Evolutionary conservation across 2,329 filamentous ascomycete species (phyloP).

Genomic region (Orbilia blumenaviensis): DNA sequence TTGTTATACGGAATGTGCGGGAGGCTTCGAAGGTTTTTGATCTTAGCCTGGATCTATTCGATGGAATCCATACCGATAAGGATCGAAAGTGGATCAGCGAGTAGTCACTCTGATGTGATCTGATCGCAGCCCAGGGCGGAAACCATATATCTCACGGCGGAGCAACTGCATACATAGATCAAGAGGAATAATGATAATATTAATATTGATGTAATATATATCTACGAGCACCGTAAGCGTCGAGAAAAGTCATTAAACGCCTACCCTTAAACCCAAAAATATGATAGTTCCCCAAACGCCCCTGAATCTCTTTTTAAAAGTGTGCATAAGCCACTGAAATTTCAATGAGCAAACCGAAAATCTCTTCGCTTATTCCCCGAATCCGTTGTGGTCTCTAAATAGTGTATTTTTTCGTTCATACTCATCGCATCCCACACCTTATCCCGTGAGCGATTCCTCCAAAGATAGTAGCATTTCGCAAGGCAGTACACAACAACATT

Average conservation of each 20-base stretch:
- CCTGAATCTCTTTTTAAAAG: neutral
- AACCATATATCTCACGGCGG: too few relatives aligned
- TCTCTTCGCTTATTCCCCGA: conserved; percentile 64
- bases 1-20: conserved; percentile 29
- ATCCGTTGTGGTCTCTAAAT: conserved; percentile 63
- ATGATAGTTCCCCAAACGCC: neutral
- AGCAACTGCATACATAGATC: too few relatives aligned
- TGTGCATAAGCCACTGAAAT: too few relatives aligned
- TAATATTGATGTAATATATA: neutral
- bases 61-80: neutral
- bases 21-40: neutral
- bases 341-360: conserved; percentile 62
- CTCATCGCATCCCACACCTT: conserved; percentile 65
- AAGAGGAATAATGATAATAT: neutral
- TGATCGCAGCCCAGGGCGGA: too few relatives aligned
- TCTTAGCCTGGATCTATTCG: neutral
- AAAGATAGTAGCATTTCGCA: conserved; percentile 67
- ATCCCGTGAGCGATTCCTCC: conserved; percentile 65
- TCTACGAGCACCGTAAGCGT: neutral
- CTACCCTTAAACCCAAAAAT: neutral
- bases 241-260: neutral
- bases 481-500: conserved; percentile 66
- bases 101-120: neutral
- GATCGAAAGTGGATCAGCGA: neutral
- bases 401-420: conserved; percentile 64